Conservation (phyloP, 2,329 filamentous ascomycete species). For the Aspergillus ochraceoroseus region DNA sequence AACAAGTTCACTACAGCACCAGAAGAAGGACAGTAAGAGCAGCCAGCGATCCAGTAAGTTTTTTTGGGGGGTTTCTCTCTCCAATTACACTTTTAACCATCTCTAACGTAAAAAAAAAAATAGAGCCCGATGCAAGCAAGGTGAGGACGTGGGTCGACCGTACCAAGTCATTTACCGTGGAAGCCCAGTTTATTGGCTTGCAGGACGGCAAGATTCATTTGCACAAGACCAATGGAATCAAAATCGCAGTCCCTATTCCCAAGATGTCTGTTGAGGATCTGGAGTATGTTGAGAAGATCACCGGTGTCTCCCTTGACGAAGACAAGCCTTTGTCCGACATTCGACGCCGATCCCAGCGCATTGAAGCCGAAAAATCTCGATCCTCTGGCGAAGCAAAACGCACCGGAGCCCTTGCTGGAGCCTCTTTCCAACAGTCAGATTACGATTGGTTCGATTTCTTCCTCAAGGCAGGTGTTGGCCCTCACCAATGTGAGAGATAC, state of each 20-base stretch:
- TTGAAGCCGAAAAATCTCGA: constrained; percentile 28
- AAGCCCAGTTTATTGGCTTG: constrained; percentile 90
- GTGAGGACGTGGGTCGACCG: constrained; percentile 92
- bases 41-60: constrained; percentile 69
- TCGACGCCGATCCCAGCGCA: constrained; percentile 43
- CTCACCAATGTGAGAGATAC: constrained; percentile 91
- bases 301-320: constrained; percentile 83
- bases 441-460: constrained; percentile 99
- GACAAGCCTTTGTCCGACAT: constrained; percentile 90
- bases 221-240: constrained; percentile 96
- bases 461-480: constrained; percentile 81
- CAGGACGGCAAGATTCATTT: constrained; percentile 96
- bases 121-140: constrained; percentile 77
- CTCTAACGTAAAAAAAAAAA: constrained; percentile 2
- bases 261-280: constrained; percentile 97
- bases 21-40: constrained; percentile 62
- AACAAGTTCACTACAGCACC: constrained; percentile 65
- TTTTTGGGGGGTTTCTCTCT: not conserved
- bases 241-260: constrained; percentile 88
- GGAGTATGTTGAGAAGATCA: constrained; percentile 84
- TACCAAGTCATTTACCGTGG: constrained; percentile 92
- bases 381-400: constrained; percentile 37
- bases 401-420: constrained; percentile 39
- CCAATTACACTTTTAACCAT: not conserved
- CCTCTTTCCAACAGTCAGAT: constrained; percentile 47